These are phyloP conservation scores for Colletotrichum destructivum DNA, from an alignment of 2,329 filamentous ascomycete species.

Conservation along the genomic window DNA sequence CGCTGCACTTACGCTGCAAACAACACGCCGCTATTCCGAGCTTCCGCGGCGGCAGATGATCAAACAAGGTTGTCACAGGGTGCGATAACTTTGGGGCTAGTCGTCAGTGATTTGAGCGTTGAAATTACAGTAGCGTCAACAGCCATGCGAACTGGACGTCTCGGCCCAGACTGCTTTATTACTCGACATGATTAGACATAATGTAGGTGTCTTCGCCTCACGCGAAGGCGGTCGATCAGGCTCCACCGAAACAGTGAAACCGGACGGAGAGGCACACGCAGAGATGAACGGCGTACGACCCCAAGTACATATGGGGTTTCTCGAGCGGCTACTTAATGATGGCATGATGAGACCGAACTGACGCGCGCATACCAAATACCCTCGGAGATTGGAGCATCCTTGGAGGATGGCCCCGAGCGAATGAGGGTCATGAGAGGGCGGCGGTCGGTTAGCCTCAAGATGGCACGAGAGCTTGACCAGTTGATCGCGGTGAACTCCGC, in stretches of 20 bases:
- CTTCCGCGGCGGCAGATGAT: too few relatives aligned
- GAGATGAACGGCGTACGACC: not conserved
- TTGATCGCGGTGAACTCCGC: too few relatives aligned
- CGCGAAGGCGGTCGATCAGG: too few relatives aligned
- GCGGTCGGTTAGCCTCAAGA: not conserved
- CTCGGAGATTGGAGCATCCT: not conserved
- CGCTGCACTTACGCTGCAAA: too few relatives aligned
- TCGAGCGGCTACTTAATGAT: constrained; percentile 25
- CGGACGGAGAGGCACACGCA: constrained; percentile 1
- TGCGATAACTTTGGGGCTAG: not conserved
- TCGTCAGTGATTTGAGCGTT: not conserved
- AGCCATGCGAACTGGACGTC: constrained; percentile 21
- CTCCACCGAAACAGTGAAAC: too few relatives aligned
- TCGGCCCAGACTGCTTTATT: constrained; percentile 14
- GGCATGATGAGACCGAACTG: constrained; percentile 20
- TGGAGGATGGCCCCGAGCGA: not conserved
- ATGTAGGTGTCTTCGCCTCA: too few relatives aligned
- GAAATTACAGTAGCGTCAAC: constrained; percentile 4
- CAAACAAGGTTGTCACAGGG: too few relatives aligned
- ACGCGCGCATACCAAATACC: not conserved
- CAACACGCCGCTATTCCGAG: too few relatives aligned
- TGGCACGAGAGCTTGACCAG: not conserved
- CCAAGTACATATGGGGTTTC: constrained; percentile 1
- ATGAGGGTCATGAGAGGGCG: not conserved
- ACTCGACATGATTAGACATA: constrained; percentile 26